Evolutionary conservation across 371 early-diverging fungal genomes (phyloP).

Genomic region (Mycotypha africana): DNA sequence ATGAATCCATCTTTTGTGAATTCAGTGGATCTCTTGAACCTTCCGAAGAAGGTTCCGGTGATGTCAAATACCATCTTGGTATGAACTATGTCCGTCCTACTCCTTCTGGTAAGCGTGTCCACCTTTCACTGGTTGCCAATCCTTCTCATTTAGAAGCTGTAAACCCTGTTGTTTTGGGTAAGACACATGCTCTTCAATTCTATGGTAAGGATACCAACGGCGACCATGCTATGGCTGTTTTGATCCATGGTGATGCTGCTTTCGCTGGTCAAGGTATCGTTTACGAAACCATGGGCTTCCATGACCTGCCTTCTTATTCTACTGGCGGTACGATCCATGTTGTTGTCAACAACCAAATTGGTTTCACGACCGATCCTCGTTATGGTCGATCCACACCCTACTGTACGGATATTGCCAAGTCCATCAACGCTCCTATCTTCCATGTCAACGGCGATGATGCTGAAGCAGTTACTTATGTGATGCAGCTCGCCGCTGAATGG

Average conservation of each 20-base stretch:
- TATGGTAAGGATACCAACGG: slow-evolving; percentile 82
- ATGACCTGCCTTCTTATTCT: slow-evolving; percentile 89
- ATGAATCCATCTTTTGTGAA: slow-evolving; percentile 96
- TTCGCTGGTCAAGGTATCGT: slow-evolving; percentile 97
- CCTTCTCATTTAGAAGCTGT: slow-evolving; percentile 98
- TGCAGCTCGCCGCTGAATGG: slow-evolving; percentile 94
- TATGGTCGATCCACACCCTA: slow-evolving; percentile 94
- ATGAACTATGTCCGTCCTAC: slow-evolving; percentile 96
- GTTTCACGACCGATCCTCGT: slow-evolving; percentile 97
- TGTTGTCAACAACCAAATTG: slow-evolving; percentile 97
- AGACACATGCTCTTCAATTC: slow-evolving; percentile 91
- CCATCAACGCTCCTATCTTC: slow-evolving; percentile 92
- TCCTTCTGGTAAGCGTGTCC: slow-evolving; percentile 91
- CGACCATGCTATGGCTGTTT: slow-evolving; percentile 81
- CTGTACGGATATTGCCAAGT: slow-evolving; percentile 96
- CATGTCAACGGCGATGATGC: slow-evolving; percentile 97
- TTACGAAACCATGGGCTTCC: slow-evolving; percentile 94
- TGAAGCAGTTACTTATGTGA: slow-evolving; percentile 92
- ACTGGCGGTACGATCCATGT: slow-evolving; percentile 97
- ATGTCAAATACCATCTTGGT: slow-evolving; percentile 97
- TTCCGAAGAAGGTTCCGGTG: slow-evolving; percentile 92
- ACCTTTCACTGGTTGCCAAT: slow-evolving; percentile 94
- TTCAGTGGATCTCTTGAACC: slow-evolving; percentile 78
- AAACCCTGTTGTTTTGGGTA: slow-evolving; percentile 95
- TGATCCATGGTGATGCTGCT: slow-evolving; percentile 97